Conservation (phyloP, 345 rosid genomes). For the Alliaria petiolata region DNA sequence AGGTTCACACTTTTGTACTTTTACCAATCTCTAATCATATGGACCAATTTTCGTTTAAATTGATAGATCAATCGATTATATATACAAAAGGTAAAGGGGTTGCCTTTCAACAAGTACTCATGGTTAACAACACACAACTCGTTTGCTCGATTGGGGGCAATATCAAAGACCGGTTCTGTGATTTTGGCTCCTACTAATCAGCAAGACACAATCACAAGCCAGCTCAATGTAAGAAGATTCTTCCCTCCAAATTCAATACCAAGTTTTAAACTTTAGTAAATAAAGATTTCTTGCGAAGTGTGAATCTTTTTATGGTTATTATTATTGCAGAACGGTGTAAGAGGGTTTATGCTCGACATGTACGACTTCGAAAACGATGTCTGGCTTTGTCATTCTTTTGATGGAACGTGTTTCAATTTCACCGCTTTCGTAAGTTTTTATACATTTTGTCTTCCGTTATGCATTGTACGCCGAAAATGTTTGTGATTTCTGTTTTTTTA, state of each 20-base stretch:
- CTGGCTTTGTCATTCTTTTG: conserved; percentile 90
- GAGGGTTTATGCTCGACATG: conserved; percentile 95
- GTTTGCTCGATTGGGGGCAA: conserved; percentile 45
- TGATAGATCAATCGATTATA: not conserved
- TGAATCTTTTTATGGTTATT: conserved; percentile 30
- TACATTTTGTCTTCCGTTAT: not conserved
- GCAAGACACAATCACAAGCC: conserved; percentile 74
- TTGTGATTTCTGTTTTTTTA: not conserved
- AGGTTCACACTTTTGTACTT: conserved; percentile 33
- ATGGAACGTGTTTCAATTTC: conserved; percentile 57
- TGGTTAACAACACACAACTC: conserved; percentile 98
- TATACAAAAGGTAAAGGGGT: conserved; percentile 45
- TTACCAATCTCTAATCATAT: not conserved
- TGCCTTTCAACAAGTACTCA: conserved; percentile 79
- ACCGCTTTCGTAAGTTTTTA: conserved; percentile 79
- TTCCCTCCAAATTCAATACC: not conserved
- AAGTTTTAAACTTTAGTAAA: conserved; percentile 1
- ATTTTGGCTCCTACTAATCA: conserved; percentile 67
- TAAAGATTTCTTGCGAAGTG: not conserved
- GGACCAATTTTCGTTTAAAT: not conserved
- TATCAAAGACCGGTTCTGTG: conserved; percentile 55
- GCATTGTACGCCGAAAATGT: not conserved
- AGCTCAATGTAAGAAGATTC: conserved; percentile 71
- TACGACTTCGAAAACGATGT: conserved; percentile 72
- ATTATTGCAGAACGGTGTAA: conserved; percentile 74